Base-by-base conservation (phyloP, 2,329 filamentous ascomycete genomes). In the Paracamarosporium sp. region DNA sequence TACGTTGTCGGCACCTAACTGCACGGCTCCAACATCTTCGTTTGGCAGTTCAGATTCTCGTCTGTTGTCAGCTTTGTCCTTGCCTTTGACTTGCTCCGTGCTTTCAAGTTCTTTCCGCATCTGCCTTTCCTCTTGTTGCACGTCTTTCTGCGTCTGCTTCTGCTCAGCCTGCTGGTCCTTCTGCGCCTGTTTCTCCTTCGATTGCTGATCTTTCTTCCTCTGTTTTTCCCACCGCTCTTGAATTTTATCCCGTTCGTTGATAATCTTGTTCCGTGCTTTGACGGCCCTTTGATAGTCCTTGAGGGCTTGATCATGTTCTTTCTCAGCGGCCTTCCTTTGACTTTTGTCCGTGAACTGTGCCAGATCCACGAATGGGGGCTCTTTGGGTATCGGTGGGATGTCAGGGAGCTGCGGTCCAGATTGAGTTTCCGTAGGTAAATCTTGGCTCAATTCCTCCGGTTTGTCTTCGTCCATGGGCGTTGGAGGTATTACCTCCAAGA, bases 241-340 rank as follows among this genome's bases (percentile, higher is more conserved):
- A 1, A 88, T 75, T 69, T 89, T 90, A 33, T 85, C 80, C 6
- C 87, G 83, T 56, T 90, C 86, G 46, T 83, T 84, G 70, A 92
- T 80, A 9, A 85, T 83, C 64, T 85, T 89, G 36, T 88, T 84
- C 33, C 86, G 86, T 57, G 88, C 83, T 73, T 90, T 91, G 59
- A 90, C 74, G 11, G 87, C 85, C 67, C 86, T 83, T 27, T 89
- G 84, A 70, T 92, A 90, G 8, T 81, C 81, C 69, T 91, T 91
- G 30, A 86, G 79, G 1, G 81, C 80, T 12, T 84, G 82, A 50
- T 86, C 85, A 54, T 87, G 82, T 66, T 92, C 88, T 56, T 88
- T 90, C 66, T 91, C 87, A 1, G 88, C 89, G 38, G 87, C 82
- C 66, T 90, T 91, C 8, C 86, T 85, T 27, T 85, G 80, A 6